Evolutionary conservation across 176 grass and related monocot genomes (phyloP).

Genomic region (Triticum dicoccoides): DNA sequence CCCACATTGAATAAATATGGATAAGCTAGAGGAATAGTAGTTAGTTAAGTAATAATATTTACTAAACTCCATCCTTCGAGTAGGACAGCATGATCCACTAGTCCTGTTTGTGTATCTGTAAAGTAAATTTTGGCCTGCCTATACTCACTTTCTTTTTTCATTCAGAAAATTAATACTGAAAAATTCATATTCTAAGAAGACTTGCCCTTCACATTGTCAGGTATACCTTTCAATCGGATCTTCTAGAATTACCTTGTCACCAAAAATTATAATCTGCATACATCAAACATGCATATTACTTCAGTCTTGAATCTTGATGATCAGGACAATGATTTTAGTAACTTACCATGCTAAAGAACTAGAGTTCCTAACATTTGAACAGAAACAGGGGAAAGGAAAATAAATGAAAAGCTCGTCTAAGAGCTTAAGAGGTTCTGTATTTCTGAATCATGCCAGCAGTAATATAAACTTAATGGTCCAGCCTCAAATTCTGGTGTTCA

Average conservation of each 20-base stretch:
- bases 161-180: neutral
- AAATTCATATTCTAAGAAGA: slow-evolving; percentile 3
- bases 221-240: slow-evolving; percentile 78
- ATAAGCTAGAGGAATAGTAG: neutral
- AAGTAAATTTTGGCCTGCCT: neutral
- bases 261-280: slow-evolving; percentile 86
- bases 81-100: neutral
- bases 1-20: neutral
- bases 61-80: slow-evolving; percentile 22
- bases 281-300: slow-evolving; percentile 28
- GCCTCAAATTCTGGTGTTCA: neutral
- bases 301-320: slow-evolving; percentile 1
- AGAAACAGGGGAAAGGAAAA: neutral
- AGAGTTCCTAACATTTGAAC: slow-evolving; percentile 16
- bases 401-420: neutral
- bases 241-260: slow-evolving; percentile 84
- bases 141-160: slow-evolving; percentile 15
- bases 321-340: neutral
- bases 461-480: neutral
- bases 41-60: slow-evolving; percentile 10
- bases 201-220: neutral
- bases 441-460: neutral
- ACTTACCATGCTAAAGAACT: neutral
- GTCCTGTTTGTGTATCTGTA: neutral
- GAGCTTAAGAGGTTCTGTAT: neutral